These are phyloP conservation scores for Trichocladium uniseriatum DNA, from an alignment of 495 filamentous ascomycete species.

Conservation along the genomic window DNA sequence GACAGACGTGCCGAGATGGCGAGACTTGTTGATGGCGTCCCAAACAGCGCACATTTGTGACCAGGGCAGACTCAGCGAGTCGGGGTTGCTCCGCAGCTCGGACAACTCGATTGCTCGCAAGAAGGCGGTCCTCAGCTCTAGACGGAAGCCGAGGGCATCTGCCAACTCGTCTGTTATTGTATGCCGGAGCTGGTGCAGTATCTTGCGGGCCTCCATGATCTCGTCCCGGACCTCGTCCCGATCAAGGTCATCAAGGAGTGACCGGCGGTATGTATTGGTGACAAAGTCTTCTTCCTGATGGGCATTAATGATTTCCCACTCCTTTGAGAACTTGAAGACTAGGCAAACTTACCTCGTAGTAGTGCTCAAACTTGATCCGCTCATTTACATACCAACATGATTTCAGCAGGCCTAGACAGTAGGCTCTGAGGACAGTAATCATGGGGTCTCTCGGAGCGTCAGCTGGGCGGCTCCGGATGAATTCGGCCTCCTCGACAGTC, in stretches of 20 bases:
- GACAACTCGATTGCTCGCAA: slow-evolving; percentile 43
- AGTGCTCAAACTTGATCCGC: slow-evolving; percentile 66
- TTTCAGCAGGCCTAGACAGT: slow-evolving; percentile 78
- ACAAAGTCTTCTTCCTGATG: slow-evolving; percentile 84
- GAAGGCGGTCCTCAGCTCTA: slow-evolving; percentile 57
- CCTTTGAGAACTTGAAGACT: too few species aligned
- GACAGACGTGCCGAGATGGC: slow-evolving; percentile 54
- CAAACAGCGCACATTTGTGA: slow-evolving; percentile 38
- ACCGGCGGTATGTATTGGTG: slow-evolving; percentile 75
- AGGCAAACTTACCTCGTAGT: slow-evolving; percentile 83
- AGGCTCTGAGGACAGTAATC: slow-evolving; percentile 66
- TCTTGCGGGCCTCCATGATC: slow-evolving; percentile 49
- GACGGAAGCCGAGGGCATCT: slow-evolving; percentile 51
- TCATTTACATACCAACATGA: slow-evolving; percentile 70
- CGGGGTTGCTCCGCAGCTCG: slow-evolving; percentile 32
- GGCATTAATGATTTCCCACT: slow-evolving; percentile 22
- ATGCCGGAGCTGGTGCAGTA: slow-evolving; percentile 40
- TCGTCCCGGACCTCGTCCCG: slow-evolving; percentile 46
- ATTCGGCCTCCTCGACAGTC: slow-evolving; percentile 60
- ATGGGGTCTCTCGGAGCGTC: slow-evolving; percentile 37
- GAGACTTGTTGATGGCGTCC: slow-evolving; percentile 45
- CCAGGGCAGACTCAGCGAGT: slow-evolving; percentile 40
- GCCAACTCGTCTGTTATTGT: slow-evolving; percentile 43
- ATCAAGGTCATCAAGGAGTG: slow-evolving; percentile 57
- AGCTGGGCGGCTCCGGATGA: slow-evolving; percentile 32